Base-by-base conservation (phyloP, 1,284 basidiomycete genomes). In the Leccinum subrobustum region DNA sequence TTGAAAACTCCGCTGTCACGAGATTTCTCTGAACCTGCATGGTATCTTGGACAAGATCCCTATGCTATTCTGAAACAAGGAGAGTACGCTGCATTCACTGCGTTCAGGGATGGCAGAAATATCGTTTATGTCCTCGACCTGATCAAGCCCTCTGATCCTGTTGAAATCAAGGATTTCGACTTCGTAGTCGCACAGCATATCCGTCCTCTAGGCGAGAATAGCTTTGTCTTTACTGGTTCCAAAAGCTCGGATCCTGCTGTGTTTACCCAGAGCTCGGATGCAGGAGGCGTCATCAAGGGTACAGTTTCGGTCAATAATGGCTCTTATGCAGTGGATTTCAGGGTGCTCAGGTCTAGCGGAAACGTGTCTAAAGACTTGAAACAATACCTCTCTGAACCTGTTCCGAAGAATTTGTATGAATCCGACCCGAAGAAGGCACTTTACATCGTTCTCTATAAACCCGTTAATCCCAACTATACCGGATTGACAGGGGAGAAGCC, bases 11-110 rank as follows among this genome's bases (percentile, higher is more conserved):
- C 84, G 0, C 59, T 73, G 4, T 69, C 81, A 52, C 58, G 59
- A 18, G 91, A 92, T 62, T 91, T 89, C 64, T 77, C 76, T 1
- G 73, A 72, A 27, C 84, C 87, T 0, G 76, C 78, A 31, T 89
- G 86, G 86, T 18, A 23, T 0, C 72, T 91, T 1, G 80, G 81
- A 5, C 71, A 62, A 23, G 81, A 78, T 42, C 83, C 81, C 20
- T 84, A 81, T 62, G 79, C 81, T 0, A 74, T 84, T 3, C 72
- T 84, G 1, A 62, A 71, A 0, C 71, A 71, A 1, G 80, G 79
- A 1, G 74, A 70, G 16, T 68, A 66, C 8, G 79, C 74, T 4
- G 62, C 84, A 0, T 89, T 80, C 67, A 75, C 76, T 8, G 78
- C 82, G 1, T 67, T 79, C 58, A 68, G 75, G 18, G 75, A 79